Base-by-base conservation (phyloP, 176 grass and related monocot species). In the Oryza longistaminata region DNA sequence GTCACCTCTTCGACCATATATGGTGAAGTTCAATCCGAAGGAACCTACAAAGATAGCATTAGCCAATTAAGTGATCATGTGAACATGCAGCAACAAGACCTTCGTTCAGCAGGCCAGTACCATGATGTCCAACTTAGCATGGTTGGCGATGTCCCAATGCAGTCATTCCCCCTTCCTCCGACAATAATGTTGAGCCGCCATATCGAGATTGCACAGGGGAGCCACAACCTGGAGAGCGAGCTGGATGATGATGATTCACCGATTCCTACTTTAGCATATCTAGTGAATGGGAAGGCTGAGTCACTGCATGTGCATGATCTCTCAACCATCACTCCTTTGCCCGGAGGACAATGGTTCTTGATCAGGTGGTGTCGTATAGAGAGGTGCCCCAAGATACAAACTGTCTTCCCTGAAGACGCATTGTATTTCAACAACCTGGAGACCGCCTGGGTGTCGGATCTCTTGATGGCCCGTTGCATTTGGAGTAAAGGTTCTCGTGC, bases 371-470 rank as follows among this genome's bases (percentile, higher is more conserved):
- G 64, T 22, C 27, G 29, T 0, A 72, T 84, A 19, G 81, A 46
- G 81, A 83, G 60, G 27, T 83, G 81, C 7, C 27, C 11, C 12
- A 66, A 4, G 11, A 37, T 83, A 43, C 1, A 50, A 0, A 17
- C 13, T 0, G 2, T 83, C 7, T 83, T 75, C 39, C 39, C 39
- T 8, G 8, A 40, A 3, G 0, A 46, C 2, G 10, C 44, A 12
- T 11, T 0, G 0, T 0, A 0, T 0, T 6, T 5, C 0, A 0
- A 0, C 0, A 0, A 0, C 0, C 4, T 84, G 0, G 19, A 68
- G 19, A 76, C 27, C 4, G 12, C 39, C 2, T 84, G 82, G 82
- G 62, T 9, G 22, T 75, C 72, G 0, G 61, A 84, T 13, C 78
- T 87, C 25, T 55, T 24, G 5, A 76, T 19, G 64, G 48, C 64